These are phyloP conservation scores for Pythium monospermum DNA, from an alignment of 352 stramenopile species.

Conservation along the genomic window DNA sequence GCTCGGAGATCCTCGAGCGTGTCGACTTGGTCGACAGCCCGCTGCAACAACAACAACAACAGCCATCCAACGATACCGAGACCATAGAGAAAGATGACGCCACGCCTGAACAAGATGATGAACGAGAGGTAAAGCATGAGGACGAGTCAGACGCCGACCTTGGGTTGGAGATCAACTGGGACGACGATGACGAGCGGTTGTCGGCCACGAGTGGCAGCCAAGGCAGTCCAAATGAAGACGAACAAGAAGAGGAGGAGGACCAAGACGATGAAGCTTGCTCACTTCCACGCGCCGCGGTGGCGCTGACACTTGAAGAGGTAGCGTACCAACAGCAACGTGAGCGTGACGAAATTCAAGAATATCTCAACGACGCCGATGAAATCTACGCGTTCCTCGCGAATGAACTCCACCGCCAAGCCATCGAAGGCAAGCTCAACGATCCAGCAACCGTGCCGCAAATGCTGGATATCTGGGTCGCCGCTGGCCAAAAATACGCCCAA, in stretches of 20 bases:
- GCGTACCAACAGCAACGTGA: slow-evolving; percentile 8
- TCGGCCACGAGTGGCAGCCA: not conserved
- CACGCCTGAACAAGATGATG: slow-evolving; percentile 6
- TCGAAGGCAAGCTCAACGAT: slow-evolving; percentile 28
- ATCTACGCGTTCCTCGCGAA: slow-evolving; percentile 50
- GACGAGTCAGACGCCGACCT: slow-evolving; percentile 11
- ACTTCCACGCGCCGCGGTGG: not conserved
- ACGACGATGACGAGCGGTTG: not conserved
- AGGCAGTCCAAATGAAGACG: not conserved
- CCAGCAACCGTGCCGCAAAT: slow-evolving; percentile 44
- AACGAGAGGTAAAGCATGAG: not conserved
- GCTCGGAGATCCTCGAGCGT: slow-evolving; percentile 8
- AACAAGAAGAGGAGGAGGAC: too few relatives aligned
- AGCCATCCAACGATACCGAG: not conserved
- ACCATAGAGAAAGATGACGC: not conserved
- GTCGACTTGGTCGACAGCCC: too few relatives aligned
- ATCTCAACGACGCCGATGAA: slow-evolving; percentile 55
- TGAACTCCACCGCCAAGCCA: slow-evolving; percentile 35
- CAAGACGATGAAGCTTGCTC: too few relatives aligned
- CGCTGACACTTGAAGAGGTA: slow-evolving; percentile 1
- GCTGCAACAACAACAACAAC: slow-evolving; percentile 8
- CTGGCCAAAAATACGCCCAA: slow-evolving; percentile 61
- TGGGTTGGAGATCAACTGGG: slow-evolving; percentile 22
- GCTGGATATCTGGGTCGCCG: slow-evolving; percentile 59
- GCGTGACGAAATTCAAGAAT: not conserved